A percentile compares a stretch with the other conserved stretches of the same genome.
These are phyloP conservation scores for Macaranga tanarius DNA, from an alignment of 441 rosid genomes.

Conservation along the genomic window DNA sequence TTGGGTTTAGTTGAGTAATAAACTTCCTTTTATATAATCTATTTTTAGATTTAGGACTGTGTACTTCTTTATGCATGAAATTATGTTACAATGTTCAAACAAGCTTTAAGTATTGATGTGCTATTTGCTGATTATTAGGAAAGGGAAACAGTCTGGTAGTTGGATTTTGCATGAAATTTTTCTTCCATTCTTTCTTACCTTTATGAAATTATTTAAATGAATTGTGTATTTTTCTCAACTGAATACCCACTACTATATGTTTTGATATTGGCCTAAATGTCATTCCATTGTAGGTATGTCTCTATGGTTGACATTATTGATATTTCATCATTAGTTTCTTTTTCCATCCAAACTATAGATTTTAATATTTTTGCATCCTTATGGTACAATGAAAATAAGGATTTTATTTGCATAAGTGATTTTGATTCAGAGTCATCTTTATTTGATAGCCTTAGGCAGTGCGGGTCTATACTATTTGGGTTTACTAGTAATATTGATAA, in stretches of 20 bases:
- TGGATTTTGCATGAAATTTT: not conserved
- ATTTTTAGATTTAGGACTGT: not conserved
- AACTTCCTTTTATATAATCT: not conserved
- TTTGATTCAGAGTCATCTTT: constrained; percentile 29
- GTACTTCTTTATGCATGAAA: not conserved
- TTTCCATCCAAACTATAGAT: constrained; percentile 64
- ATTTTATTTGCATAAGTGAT: constrained; percentile 44
- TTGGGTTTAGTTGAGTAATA: not conserved
- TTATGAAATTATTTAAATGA: not conserved
- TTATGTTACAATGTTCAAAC: too few relatives aligned
- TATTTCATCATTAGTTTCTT: constrained; percentile 60
- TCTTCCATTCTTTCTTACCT: not conserved
- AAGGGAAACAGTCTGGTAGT: not conserved
- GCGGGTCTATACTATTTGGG: constrained; percentile 67
- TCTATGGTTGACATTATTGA: constrained; percentile 80
- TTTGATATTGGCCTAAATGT: not conserved
- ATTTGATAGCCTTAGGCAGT: constrained; percentile 54
- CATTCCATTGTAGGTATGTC: constrained; percentile 53
- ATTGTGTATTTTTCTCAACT: not conserved
- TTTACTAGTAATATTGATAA: constrained; percentile 51
- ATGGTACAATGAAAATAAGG: constrained; percentile 57
- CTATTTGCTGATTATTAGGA: not conserved
- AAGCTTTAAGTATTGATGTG: not conserved
- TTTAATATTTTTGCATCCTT: constrained; percentile 70
- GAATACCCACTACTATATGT: constrained; percentile 5